These are phyloP conservation scores for Termitomyces sp. DNA, from an alignment of 768 basidiomycete species.

Conservation along the genomic window DNA sequence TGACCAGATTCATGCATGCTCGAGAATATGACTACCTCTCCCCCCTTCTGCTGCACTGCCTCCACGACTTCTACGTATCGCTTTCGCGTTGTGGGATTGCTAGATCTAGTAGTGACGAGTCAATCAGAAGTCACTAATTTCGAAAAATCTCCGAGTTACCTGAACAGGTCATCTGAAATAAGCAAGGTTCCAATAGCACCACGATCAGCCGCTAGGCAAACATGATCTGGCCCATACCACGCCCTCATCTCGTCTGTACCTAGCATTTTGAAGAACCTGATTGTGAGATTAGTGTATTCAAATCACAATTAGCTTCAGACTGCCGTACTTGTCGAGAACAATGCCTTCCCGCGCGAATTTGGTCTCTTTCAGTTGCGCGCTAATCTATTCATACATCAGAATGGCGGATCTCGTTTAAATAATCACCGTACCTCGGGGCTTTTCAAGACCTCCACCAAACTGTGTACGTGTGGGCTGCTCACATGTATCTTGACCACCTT, in stretches of 20 bases:
- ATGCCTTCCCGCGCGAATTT: slow-evolving; percentile 95
- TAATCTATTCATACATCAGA: slow-evolving; percentile 43
- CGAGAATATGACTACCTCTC: slow-evolving; percentile 94
- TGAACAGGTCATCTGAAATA: slow-evolving; percentile 93
- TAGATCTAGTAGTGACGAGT: slow-evolving; percentile 51
- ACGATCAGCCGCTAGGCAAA: slow-evolving; percentile 84
- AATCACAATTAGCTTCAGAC: neutral
- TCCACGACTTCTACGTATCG: slow-evolving; percentile 88
- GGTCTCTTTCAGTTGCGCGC: slow-evolving; percentile 81
- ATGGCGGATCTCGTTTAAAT: neutral
- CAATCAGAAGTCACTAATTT: neutral
- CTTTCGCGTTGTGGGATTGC: slow-evolving; percentile 73
- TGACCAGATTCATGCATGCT: slow-evolving; percentile 99
- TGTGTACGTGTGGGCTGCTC: slow-evolving; percentile 93
- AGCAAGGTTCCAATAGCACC: slow-evolving; percentile 93
- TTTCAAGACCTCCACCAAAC: slow-evolving; percentile 88
- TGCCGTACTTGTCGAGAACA: slow-evolving; percentile 75
- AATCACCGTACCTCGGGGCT: slow-evolving; percentile 77
- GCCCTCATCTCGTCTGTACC: slow-evolving; percentile 92
- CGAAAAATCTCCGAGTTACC: slow-evolving; percentile 41
- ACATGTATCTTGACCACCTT: slow-evolving; percentile 92
- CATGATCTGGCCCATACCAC: slow-evolving; percentile 98
- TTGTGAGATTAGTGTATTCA: slow-evolving; percentile 1
- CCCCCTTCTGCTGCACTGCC: slow-evolving; percentile 82
- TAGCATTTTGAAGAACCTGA: slow-evolving; percentile 97